Evolutionary conservation across 305 asterid genomes (phyloP).

Genomic region (Solanum aculeatissimum): DNA sequence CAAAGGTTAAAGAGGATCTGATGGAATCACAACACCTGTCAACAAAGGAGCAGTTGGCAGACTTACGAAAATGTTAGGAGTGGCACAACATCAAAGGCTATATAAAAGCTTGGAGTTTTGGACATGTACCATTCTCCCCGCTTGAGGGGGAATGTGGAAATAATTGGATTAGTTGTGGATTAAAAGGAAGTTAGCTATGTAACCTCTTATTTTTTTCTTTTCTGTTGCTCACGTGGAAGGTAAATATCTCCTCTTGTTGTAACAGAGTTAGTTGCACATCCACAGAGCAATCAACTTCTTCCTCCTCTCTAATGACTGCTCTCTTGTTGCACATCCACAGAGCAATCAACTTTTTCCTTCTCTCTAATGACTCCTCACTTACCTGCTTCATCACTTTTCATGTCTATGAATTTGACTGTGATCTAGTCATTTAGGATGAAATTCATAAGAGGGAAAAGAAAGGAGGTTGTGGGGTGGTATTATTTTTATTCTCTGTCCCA

Average conservation of each 20-base stretch:
- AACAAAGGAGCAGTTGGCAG: not conserved
- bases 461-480: not conserved
- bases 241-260: not conserved
- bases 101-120: not conserved
- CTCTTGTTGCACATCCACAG: no score
- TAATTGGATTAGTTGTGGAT: not conserved
- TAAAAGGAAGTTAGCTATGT: not conserved
- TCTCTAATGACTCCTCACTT: not conserved
- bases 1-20: not conserved
- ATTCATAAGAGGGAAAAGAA: not conserved
- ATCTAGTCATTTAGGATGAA: not conserved
- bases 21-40: not conserved
- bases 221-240: not conserved
- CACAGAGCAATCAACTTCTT: not conserved
- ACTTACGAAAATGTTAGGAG: not conserved
- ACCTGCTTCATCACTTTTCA: not conserved
- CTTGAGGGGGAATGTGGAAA: not conserved
- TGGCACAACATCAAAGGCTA: not conserved
- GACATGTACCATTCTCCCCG: not conserved
- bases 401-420: not conserved
- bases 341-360: not conserved
- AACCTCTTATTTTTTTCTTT: not conserved
- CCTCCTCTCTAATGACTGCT: no score
- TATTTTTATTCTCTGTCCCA: not conserved
- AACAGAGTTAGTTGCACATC: not conserved